Evolutionary conservation across 192 early-diverging fungal species (phyloP), one percentile per base, ranked within the genome.

Genomic region (Umbelopsis vinacea): DNA sequence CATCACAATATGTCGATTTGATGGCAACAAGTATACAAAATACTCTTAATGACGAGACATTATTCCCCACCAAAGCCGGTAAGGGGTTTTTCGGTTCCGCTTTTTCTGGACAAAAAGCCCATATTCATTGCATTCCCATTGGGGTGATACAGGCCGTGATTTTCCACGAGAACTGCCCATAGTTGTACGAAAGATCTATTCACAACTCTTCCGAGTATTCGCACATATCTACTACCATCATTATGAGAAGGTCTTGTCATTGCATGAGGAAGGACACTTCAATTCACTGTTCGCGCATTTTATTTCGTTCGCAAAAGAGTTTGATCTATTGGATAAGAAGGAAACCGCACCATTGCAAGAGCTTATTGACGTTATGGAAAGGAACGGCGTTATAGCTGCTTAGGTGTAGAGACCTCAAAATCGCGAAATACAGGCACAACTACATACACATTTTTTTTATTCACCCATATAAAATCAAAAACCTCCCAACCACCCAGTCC

Each of bases 251-350:
- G 85, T 99, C 43, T 81, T 97, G 40, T 90, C 90, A 74, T 77
- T 97, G 35, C 85, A 84, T 40, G 88, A 92, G 48, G 95, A 99
- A 73, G 88, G 88, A 0, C 97, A 99, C 75, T 88, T 97, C 71
- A 99, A 99, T 86, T 93, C 97, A 3, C 83, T 99, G 15, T 96
- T 97, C 89, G 94, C 97, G 2, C 96, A 99, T 74, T 94, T 99
- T 79, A 87, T 95, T 43, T 92, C 92, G 12, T 99, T 99, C 83
- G 89, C 89, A 24, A 88, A 88, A 71, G 96, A 96, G 76, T 99
- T 97, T 86, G 95, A 97, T 72, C 82, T 97, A 40, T 69, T 98
- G 46, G 96, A 97, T 60, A 92, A 92, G 75, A 97, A 96, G 83
- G 97, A 98, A 66, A 78, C 93, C 69, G 82, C 85, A 33, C 93